Evolutionary conservation across 2,329 filamentous ascomycete species (phyloP).

Genomic region (Camillea tinctor): DNA sequence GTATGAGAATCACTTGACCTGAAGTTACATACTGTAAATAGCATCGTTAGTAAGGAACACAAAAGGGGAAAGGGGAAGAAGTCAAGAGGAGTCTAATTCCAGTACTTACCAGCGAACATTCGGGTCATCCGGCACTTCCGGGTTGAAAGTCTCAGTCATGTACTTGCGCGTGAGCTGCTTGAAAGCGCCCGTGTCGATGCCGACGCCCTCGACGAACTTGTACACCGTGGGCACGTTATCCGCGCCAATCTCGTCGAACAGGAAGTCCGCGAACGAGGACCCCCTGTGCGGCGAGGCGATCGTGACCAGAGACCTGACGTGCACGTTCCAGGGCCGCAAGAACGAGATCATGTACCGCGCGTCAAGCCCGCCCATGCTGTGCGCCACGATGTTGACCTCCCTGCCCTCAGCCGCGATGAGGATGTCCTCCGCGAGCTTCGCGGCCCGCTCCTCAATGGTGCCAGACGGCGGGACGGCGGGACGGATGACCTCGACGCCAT

Average conservation of each 20-base stretch:
- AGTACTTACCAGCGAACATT: slow-evolving; percentile 42
- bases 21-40: background rate
- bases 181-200: slow-evolving; percentile 60
- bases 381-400: slow-evolving; percentile 74
- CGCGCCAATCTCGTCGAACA: slow-evolving; percentile 47
- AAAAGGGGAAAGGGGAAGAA: background rate
- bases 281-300: slow-evolving; percentile 56
- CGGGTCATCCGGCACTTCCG: slow-evolving; percentile 51
- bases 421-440: slow-evolving; percentile 55
- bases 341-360: slow-evolving; percentile 64
- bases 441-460: slow-evolving; percentile 60
- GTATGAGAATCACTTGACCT: background rate
- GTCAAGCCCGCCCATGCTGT: slow-evolving; percentile 67
- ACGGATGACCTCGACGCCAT: slow-evolving; percentile 56
- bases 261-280: slow-evolving; percentile 54
- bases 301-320: slow-evolving; percentile 53
- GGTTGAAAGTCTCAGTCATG: slow-evolving; percentile 60
- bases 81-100: background rate
- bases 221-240: slow-evolving; percentile 55
- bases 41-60: background rate
- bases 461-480: slow-evolving; percentile 61
- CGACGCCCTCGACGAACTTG: slow-evolving; percentile 47
- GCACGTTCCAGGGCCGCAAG: slow-evolving; percentile 45
- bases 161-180: slow-evolving; percentile 58
- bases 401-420: slow-evolving; percentile 42